These are phyloP conservation scores for Cicer cuneatum DNA, from an alignment of 306 rosid genomes.

Conservation along the genomic window DNA sequence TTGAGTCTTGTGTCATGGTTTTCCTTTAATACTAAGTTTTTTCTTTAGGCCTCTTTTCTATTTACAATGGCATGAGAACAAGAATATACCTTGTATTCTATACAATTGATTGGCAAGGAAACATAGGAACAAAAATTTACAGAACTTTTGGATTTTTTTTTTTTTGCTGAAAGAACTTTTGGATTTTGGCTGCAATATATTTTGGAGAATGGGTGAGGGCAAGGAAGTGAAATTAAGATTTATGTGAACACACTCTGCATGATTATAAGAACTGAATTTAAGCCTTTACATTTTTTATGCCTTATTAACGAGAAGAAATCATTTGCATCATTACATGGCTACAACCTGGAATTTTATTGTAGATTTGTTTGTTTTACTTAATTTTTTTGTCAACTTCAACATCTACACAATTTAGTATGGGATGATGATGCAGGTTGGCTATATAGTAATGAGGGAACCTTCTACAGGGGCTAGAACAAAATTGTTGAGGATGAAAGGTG, in stretches of 20 bases:
- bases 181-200: slow-evolving; percentile 14
- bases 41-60: slow-evolving; percentile 23
- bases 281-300: slow-evolving; percentile 1
- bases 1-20: slow-evolving; percentile 22
- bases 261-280: not conserved
- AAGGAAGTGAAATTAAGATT: not conserved
- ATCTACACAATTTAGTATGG: slow-evolving; percentile 15
- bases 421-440: slow-evolving; percentile 72
- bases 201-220: not conserved
- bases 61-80: slow-evolving; percentile 29
- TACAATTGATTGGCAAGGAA: slow-evolving; percentile 20
- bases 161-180: not conserved
- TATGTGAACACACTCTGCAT: not conserved
- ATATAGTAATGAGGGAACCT: slow-evolving; percentile 82
- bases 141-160: not conserved
- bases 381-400: slow-evolving; percentile 5
- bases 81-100: slow-evolving; percentile 12
- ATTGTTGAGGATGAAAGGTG: slow-evolving; percentile 81
- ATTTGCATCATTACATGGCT: not conserved
- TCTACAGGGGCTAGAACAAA: slow-evolving; percentile 66
- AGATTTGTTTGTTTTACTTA: not conserved
- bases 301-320: slow-evolving; percentile 3
- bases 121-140: slow-evolving; percentile 19
- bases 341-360: slow-evolving; percentile 16
- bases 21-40: not conserved